These are phyloP conservation scores for Melanomma pulvis-pyrius DNA, from an alignment of 495 filamentous ascomycete genomes.

Conservation along the genomic window DNA sequence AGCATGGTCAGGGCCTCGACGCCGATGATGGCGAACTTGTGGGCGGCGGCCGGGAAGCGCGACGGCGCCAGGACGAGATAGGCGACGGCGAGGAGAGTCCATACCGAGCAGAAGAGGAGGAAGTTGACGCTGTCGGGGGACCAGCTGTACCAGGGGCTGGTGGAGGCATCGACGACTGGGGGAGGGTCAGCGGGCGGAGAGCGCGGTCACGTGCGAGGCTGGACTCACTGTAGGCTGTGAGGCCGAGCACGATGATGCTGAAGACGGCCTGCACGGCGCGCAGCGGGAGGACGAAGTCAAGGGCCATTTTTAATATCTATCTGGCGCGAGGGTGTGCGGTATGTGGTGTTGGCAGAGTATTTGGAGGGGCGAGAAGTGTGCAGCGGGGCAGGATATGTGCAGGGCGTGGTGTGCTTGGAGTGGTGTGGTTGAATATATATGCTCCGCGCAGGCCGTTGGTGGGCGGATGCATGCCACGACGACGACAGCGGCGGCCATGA, in stretches of 20 bases:
- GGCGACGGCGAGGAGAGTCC: constrained; percentile 69
- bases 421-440: neutral
- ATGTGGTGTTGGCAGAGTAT: no score
- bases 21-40: constrained; percentile 62
- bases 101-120: constrained; percentile 73
- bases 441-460: neutral
- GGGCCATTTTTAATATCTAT: neutral
- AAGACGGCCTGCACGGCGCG: constrained; percentile 68
- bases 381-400: neutral
- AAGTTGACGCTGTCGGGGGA: constrained; percentile 62
- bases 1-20: constrained; percentile 73
- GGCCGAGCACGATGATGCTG: constrained; percentile 69
- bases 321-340: neutral
- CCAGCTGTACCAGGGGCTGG: constrained; percentile 29
- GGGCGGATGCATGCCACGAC: neutral
- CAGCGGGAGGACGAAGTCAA: constrained; percentile 46
- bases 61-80: constrained; percentile 68
- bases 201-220: neutral
- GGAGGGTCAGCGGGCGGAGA: constrained; percentile 1
- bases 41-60: constrained; percentile 60
- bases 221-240: constrained; percentile 70
- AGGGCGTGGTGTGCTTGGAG: neutral
- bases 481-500: neutral
- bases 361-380: neutral
- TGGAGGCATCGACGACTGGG: constrained; percentile 43